Evolutionary conservation across 2,329 filamentous ascomycete genomes (phyloP).

Genomic region (Trichoderma aggressivum): DNA sequence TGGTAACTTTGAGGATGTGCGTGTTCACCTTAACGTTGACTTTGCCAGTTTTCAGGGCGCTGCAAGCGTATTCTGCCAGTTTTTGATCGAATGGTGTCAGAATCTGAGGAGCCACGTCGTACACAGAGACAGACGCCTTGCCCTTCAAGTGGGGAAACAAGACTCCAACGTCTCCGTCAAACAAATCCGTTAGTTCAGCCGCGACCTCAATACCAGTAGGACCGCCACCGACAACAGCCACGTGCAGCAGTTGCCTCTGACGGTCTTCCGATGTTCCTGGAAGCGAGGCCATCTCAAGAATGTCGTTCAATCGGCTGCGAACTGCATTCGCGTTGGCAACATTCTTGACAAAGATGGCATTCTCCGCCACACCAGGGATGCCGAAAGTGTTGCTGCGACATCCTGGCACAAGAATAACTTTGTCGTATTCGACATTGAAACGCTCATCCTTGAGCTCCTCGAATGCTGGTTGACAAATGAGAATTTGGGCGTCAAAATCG

Average conservation of each 20-base stretch:
- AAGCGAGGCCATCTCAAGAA: neutral
- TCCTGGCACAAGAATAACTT: neutral
- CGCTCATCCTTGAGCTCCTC: neutral
- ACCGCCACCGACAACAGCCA: neutral
- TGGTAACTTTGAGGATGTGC: neutral
- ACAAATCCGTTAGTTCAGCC: neutral
- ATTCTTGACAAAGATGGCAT: neutral
- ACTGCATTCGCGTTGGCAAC: neutral
- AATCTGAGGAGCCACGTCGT: neutral
- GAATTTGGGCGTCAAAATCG: neutral
- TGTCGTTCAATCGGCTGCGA: neutral
- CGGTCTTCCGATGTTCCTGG: neutral
- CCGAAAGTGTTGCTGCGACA: neutral
- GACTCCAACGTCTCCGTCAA: neutral
- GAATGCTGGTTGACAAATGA: neutral
- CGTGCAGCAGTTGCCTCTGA: neutral
- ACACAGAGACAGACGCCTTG: neutral
- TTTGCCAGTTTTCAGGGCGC: neutral
- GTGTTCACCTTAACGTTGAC: neutral
- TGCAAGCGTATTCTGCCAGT: neutral
- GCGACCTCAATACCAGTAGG: neutral
- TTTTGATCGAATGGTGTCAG: neutral
- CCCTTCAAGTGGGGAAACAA: neutral
- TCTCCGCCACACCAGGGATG: neutral
- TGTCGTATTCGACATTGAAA: neutral